Evolutionary conservation across 2,329 filamentous ascomycete species (phyloP).

Genomic region (Alternaria arborescens): DNA sequence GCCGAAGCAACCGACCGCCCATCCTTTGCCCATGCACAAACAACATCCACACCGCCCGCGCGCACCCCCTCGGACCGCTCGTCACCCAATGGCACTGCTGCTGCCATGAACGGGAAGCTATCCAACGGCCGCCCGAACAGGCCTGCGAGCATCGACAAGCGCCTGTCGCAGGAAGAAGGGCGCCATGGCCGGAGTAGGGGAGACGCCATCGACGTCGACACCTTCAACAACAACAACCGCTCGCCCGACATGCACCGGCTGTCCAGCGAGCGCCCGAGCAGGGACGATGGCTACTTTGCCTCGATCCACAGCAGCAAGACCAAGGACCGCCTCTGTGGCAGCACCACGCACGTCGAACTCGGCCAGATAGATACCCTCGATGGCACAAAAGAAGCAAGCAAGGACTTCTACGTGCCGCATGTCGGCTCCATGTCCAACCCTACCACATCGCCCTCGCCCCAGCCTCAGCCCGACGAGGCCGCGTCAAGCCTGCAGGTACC

Average conservation of each 20-base stretch:
- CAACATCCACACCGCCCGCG: slow-evolving; percentile 42
- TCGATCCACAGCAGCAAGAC: slow-evolving; percentile 47
- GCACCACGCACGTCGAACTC: slow-evolving; percentile 51
- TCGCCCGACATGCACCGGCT: slow-evolving; percentile 34
- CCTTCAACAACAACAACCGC: slow-evolving; percentile 26
- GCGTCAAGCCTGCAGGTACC: slow-evolving; percentile 51
- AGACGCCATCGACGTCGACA: slow-evolving; percentile 29
- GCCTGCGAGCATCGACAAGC: slow-evolving; percentile 43
- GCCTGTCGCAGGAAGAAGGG: slow-evolving; percentile 49
- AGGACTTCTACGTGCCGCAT: slow-evolving; percentile 35
- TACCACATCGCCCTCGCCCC: slow-evolving; percentile 17
- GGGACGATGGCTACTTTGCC: slow-evolving; percentile 59
- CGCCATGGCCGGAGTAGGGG: slow-evolving; percentile 26
- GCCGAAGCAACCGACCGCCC: slow-evolving; percentile 53
- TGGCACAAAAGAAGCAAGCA: slow-evolving; percentile 41
- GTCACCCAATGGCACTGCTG: slow-evolving; percentile 39
- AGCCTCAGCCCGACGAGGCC: slow-evolving; percentile 25
- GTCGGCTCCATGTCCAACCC: slow-evolving; percentile 28
- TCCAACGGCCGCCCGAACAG: slow-evolving; percentile 48
- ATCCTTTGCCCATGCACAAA: slow-evolving; percentile 42
- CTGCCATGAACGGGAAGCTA: slow-evolving; percentile 45
- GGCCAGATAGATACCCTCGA: slow-evolving; percentile 38
- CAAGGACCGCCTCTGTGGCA: slow-evolving; percentile 38
- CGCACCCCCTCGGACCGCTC: slow-evolving; percentile 39
- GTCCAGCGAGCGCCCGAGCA: slow-evolving; percentile 38